Evolutionary conservation across 768 basidiomycete species (phyloP), one percentile per base, ranked within the genome.

Genomic region (Podaxis sp.): DNA sequence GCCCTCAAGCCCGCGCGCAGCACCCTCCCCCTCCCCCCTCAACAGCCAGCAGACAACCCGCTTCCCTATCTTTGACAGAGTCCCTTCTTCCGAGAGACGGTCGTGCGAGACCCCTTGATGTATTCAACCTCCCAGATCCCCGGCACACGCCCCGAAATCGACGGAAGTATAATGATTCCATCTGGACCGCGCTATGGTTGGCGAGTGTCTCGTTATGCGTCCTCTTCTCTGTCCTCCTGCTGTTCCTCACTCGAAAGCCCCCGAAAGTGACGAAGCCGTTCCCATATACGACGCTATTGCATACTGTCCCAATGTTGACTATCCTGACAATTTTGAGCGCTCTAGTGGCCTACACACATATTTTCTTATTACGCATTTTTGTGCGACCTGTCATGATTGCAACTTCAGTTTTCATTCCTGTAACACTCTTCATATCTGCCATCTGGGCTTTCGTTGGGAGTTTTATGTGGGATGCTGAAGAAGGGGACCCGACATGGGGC

Each of bases 401-500:
- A 24, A 93, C 91, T 0, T 87, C 87, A 17, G 78, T 94, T 28
- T 89, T 90, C 68, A 85, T 92, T 53, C 92, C 93, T 44, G 82
- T 83, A 28, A 87, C 88, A 0, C 77, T 94, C 64, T 82, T 91
- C 69, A 79, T 92, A 54, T 92, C 89, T 46, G 85, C 90, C 6
- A 67, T 92, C 26, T 92, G 92, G 85, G 90, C 92, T 1, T 93
- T 94, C 72, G 78, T 88, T 13, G 92, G 90, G 33, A 91, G 89
- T 70, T 93, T 93, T 67, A 82, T 82, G 80, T 82, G 81, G 80
- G 81, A 82, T 60, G 22, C 58, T 7, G 76, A 68, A 12, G 77
- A 68, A 33, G 85, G 84, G 61, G 87, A 87, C 40, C 56, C 61
- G 5, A 90, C 90, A 11, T 93, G 91, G 92, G 89, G 90, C 55